phyloP scores from a whole-genome alignment of 2,329 filamentous ascomycete species.

The Neurospora sp. region DNA sequence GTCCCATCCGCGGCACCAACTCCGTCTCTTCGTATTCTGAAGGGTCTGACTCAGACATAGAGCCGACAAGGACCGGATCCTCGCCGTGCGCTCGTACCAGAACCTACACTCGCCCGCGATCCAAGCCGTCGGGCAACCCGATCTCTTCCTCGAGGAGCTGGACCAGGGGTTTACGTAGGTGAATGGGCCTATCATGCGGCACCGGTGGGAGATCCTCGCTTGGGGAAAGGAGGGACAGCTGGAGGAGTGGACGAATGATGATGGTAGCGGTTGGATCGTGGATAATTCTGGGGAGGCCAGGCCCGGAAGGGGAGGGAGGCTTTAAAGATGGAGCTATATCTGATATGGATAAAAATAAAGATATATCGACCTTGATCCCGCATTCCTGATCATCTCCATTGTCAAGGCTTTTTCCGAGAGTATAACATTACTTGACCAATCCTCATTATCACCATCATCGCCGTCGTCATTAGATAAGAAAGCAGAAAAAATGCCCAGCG shows the following conservation, averaged over 20 bases:
- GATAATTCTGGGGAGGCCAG: slow-evolving; percentile 3
- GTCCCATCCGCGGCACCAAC: not conserved
- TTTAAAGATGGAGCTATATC: not conserved
- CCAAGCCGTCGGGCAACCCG: not conserved
- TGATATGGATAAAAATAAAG: not conserved
- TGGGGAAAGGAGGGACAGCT: slow-evolving; percentile 9
- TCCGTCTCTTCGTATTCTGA: not conserved
- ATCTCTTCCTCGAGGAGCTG: not conserved
- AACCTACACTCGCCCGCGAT: not conserved
- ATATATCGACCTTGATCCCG: not conserved
- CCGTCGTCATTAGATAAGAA: not conserved
- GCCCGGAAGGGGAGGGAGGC: not conserved
- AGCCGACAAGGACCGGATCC: not conserved
- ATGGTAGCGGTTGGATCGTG: slow-evolving; percentile 2
- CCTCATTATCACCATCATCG: not conserved
- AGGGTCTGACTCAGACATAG: not conserved
- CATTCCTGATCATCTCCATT: not conserved
- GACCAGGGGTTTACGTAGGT: not conserved
- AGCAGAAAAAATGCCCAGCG: not conserved
- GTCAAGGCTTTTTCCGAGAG: not conserved
- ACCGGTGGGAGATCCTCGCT: slow-evolving; percentile 10
- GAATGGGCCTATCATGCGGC: not conserved
- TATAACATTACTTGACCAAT: not conserved
- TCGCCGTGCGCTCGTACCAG: not conserved
- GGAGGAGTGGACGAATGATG: slow-evolving; percentile 6